A percentile compares a stretch with the other conserved stretches of the same genome.
Conservation (phyloP, 371 early-diverging fungal genomes). For the Quaeritorhiza haematococci region DNA sequence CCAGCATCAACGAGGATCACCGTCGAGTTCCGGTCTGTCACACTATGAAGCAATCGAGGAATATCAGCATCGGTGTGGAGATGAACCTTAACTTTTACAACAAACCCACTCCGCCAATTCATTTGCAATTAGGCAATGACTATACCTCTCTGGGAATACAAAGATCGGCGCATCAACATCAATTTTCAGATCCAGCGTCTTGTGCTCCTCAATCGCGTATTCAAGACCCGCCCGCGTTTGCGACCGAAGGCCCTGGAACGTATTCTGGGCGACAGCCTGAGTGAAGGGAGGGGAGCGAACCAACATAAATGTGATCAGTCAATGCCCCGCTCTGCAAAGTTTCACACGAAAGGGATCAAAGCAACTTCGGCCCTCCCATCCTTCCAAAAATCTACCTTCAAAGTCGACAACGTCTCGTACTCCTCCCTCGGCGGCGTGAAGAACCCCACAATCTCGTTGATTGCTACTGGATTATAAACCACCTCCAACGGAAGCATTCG, state of each 20-base stretch:
- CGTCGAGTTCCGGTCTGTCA: conserved; percentile 50
- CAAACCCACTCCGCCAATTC: background rate
- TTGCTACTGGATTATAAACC: conserved; percentile 76
- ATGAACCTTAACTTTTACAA: background rate
- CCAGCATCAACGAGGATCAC: conserved; percentile 88
- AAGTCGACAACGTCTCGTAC: conserved; percentile 57
- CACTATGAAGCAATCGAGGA: conserved; percentile 36
- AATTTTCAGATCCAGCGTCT: conserved; percentile 81
- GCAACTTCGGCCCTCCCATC: background rate
- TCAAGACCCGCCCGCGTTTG: conserved; percentile 82
- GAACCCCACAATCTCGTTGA: conserved; percentile 72
- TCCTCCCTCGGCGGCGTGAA: conserved; percentile 80
- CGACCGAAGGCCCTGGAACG: conserved; percentile 81
- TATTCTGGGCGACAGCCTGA: conserved; percentile 76
- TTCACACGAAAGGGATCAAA: background rate
- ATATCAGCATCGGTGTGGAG: too few species aligned
- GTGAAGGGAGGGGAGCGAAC: too few species aligned
- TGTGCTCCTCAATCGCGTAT: conserved; percentile 84
- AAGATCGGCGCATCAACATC: conserved; percentile 96
- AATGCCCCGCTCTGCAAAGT: too few species aligned
- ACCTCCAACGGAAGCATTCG: conserved; percentile 88
- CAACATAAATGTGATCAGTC: background rate
- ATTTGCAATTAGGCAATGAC: background rate
- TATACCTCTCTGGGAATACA: conserved; percentile 82
- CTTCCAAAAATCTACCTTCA: conserved; percentile 14